These are phyloP conservation scores for Hypoxylon sp. DNA, from an alignment of 2,329 filamentous ascomycete genomes.

Conservation along the genomic window DNA sequence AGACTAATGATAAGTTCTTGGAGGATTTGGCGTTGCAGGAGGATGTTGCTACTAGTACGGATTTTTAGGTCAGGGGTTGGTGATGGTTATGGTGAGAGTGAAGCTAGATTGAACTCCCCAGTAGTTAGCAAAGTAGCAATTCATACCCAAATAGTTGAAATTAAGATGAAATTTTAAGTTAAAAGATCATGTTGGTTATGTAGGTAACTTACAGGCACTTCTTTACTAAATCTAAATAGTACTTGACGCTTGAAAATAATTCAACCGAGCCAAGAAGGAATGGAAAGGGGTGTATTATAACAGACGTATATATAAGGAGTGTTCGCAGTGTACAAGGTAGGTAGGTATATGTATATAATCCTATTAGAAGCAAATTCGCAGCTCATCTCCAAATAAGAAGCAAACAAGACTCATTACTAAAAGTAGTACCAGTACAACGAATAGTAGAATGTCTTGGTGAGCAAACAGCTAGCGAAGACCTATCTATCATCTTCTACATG, in stretches of 20 bases:
- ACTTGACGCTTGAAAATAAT: background rate
- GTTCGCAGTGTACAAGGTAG: background rate
- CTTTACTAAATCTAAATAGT: background rate
- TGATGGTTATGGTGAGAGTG: background rate
- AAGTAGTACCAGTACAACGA: slow-evolving; percentile 9
- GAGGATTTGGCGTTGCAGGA: slow-evolving; percentile 45
- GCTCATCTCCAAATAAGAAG: slow-evolving; percentile 2
- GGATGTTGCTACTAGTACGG: slow-evolving; percentile 46
- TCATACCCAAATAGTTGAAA: background rate
- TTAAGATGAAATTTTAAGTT: background rate
- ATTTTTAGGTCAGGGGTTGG: slow-evolving; percentile 23
- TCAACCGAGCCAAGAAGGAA: background rate
- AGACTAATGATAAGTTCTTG: slow-evolving; percentile 43
- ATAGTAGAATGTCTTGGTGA: slow-evolving; percentile 30
- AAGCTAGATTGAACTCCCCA: background rate
- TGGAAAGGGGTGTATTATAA: background rate
- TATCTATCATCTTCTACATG: slow-evolving; percentile 44
- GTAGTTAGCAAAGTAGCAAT: background rate
- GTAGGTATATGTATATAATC: background rate
- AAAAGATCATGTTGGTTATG: background rate
- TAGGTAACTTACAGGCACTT: background rate
- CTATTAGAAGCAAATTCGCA: slow-evolving; percentile 1
- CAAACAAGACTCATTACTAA: slow-evolving; percentile 19
- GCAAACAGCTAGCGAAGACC: slow-evolving; percentile 34
- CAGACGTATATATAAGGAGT: background rate